phyloP scores from a whole-genome alignment of 169 alveolate genomes.

The Besnoitia besnoiti region DNA sequence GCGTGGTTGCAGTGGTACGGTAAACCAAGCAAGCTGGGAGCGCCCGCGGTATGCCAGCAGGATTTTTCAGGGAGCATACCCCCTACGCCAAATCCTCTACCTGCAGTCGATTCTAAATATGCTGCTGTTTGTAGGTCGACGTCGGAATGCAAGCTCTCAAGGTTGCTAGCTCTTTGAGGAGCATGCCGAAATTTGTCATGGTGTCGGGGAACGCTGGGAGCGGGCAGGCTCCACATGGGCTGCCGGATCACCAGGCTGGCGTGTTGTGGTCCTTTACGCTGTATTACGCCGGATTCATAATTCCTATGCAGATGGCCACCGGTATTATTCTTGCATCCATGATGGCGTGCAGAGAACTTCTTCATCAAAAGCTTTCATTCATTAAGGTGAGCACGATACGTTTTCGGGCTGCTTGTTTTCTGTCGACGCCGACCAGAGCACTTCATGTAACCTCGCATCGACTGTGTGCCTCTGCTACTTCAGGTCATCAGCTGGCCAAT shows the following conservation, averaged over 20 bases:
- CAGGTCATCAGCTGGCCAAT: slow-evolving; percentile 43
- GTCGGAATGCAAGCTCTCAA: slow-evolving; percentile 9
- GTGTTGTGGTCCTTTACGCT: slow-evolving; percentile 8
- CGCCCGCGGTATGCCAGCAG: neutral
- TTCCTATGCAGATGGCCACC: slow-evolving; percentile 34
- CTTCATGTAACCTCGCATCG: neutral
- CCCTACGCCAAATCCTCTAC: neutral
- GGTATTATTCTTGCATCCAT: neutral
- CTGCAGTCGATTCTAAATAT: neutral
- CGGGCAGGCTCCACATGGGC: neutral
- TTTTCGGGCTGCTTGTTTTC: neutral
- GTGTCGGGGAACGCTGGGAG: neutral
- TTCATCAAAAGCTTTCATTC: neutral
- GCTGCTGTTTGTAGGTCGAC: neutral
- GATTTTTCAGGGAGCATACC: neutral
- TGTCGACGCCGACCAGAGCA: neutral
- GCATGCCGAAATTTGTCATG: neutral
- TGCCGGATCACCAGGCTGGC: slow-evolving; percentile 13
- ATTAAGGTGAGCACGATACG: neutral
- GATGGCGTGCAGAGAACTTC: neutral
- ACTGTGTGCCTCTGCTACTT: neutral
- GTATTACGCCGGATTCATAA: slow-evolving; percentile 16
- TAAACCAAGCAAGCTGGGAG: neutral
- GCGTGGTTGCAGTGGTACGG: slow-evolving; percentile 14
- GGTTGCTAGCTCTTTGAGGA: neutral